These are phyloP conservation scores for Cyberlindnera misumaiensis DNA, from an alignment of 805 yeast genomes.

Conservation along the genomic window DNA sequence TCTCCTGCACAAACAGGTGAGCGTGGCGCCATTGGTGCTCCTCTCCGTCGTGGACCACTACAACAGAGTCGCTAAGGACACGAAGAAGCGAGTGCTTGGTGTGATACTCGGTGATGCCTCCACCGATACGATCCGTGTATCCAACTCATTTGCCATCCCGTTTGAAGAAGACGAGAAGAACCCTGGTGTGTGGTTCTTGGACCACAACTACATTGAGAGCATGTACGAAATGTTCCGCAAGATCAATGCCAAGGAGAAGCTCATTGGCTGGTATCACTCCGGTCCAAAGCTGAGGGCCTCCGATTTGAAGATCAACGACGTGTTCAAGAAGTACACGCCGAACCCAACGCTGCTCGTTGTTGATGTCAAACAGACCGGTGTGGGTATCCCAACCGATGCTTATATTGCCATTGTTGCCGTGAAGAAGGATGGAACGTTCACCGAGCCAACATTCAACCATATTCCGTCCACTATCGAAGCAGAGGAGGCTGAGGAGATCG, in stretches of 20 bases:
- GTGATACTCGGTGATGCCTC: constrained; percentile 82
- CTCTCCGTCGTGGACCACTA: constrained; percentile 94
- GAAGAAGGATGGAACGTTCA: constrained; percentile 89
- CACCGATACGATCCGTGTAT: constrained; percentile 52
- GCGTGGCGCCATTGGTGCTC: constrained; percentile 93
- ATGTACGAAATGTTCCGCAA: constrained; percentile 98
- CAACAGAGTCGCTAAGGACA: constrained; percentile 72
- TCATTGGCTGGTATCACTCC: constrained; percentile 99
- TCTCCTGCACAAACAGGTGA: constrained; percentile 47
- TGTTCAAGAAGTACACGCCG: constrained; percentile 74
- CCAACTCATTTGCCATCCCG: constrained; percentile 95
- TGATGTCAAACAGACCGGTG: constrained; percentile 76
- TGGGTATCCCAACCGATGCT: constrained; percentile 94
- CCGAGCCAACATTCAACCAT: constrained; percentile 89
- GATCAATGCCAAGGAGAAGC: constrained; percentile 92
- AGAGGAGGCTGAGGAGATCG: constrained; percentile 98
- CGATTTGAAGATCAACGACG: constrained; percentile 86
- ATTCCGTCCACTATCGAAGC: constrained; percentile 91
- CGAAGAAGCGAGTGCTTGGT: constrained; percentile 84
- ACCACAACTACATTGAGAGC: constrained; percentile 90
- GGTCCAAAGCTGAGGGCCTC: constrained; percentile 89
- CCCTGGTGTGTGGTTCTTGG: constrained; percentile 92
- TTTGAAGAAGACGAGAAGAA: constrained; percentile 95
- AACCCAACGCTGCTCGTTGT: constrained; percentile 84
- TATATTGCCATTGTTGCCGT: constrained; percentile 92